Evolutionary conservation across 495 filamentous ascomycete genomes (phyloP), one percentile per base, ranked within the genome.

Genomic region (Pyronema domesticum): DNA sequence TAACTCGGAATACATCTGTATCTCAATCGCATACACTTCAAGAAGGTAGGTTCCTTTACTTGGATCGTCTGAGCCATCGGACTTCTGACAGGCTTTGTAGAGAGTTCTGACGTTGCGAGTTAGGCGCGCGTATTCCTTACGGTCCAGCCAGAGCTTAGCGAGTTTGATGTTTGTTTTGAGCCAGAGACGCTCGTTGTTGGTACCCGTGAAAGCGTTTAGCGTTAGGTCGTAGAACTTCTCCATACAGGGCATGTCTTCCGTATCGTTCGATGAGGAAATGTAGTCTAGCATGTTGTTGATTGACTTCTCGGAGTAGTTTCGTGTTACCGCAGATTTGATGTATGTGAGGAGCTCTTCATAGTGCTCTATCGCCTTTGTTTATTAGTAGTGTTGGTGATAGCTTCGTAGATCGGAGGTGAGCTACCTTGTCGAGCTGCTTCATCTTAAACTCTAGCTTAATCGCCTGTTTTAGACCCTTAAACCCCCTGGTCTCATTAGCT

Each of bases 211-310:
- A 14, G 91, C 91, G 55, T 83, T 74, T 18, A 98, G 79, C 1
- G 91, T 96, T 62, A 86, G 70, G 7, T 86, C 89, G 68, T 96
- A 98, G 74, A 98, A 95, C 55, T 86, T 74, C 68, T 95, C 91
- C 80, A 96, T 94, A 70, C 83, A 94, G 56, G 81, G 72, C 62
- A 83, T 81, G 1, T 86, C 86, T 49, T 74, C 75, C 11, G 81
- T 77, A 59, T 86, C 81, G 62, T 87, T 89, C 23, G 86, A 84
- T 8, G 67, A 64, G 0, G 65, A 65, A 64, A 98, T 93, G 68
- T 82, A 94, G 70, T 96, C 94, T 33, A 98, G 85, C 81, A 98
- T 95, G 66, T 95, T 98, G 71, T 95, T 95, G 69, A 98, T 94
- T 8, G 89, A 95, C 68, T 96, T 98, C 68, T 98, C 91, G 7